Base-by-base conservation (phyloP, 2,329 filamentous ascomycete genomes). In the Fusarium succisae region DNA sequence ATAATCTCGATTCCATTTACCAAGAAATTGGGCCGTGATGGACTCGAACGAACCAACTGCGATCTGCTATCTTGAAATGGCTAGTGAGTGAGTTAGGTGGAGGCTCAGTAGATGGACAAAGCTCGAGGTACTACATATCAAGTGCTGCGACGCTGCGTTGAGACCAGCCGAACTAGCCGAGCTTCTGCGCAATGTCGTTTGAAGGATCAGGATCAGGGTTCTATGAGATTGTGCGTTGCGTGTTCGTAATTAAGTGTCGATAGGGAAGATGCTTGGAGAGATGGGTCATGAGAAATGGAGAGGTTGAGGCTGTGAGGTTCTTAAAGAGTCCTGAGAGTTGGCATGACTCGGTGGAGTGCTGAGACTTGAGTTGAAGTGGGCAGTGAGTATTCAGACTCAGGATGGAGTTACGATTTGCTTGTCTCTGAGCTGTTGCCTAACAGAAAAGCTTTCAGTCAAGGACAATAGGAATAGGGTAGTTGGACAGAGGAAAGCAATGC, bases 41-140 rank as follows among this genome's bases (percentile, higher is more conserved):
- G 22, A 50, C 41, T 58, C 45, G 60, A 30, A 53, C 56, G 24
- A 48, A 43, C 35, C 15, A 43, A 51, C 45, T 47, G 12, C 60
- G 63, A 66, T 65, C 51, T 66, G 60, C 47, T 66, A 48, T 43
- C 63, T 66, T 41, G 37, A 48, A 57, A 53, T 57, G 60, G 48
- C 60, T 66, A 66, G 63, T 65, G 17, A 32, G 14, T 32, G 45
- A 30, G 26, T 17, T 48, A 32, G 45, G 63, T 65, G 60, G 60
- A 66, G 63, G 59, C 59, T 65, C 47, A 65, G 41, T 24, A 38
- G 38, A 39, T 55, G 63, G 28, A 55, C 37, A 38, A 28, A 53
- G 59, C 59, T 65, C 35, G 14, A n/a, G 45, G 53, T 53, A 35
- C 45, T 54, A 63, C 37, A 30, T 22, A n/a, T 41, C 17, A 55